Conservation (phyloP, 2,329 filamentous ascomycete species). For the Paraphoma chrysanthemicola region DNA sequence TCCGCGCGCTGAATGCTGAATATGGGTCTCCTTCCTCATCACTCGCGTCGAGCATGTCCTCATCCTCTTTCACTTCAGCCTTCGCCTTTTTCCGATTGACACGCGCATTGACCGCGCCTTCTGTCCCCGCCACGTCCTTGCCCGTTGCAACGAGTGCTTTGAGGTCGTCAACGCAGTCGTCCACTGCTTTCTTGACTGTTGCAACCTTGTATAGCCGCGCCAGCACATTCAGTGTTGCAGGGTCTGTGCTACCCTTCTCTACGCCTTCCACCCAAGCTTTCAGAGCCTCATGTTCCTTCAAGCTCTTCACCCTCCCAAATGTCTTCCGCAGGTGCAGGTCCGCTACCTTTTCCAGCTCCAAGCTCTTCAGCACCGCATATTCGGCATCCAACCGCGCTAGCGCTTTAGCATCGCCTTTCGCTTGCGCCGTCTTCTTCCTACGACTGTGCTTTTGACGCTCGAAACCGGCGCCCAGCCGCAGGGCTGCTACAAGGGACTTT, state of each 20-base stretch:
- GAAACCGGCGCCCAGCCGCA: slow-evolving; percentile 77
- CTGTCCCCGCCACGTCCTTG: background rate
- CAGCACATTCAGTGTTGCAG: slow-evolving; percentile 63
- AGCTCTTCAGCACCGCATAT: slow-evolving; percentile 63
- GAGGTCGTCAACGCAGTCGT: slow-evolving; percentile 53
- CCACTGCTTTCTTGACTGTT: slow-evolving; percentile 63
- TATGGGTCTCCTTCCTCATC: slow-evolving; percentile 44
- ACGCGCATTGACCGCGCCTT: slow-evolving; percentile 41
- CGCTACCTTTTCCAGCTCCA: slow-evolving; percentile 60
- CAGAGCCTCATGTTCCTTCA: slow-evolving; percentile 60
- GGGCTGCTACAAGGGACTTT: slow-evolving; percentile 66
- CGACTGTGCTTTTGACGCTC: slow-evolving; percentile 77
- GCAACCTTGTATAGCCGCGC: slow-evolving; percentile 67
- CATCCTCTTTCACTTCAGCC: slow-evolving; percentile 17
- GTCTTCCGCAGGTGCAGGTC: slow-evolving; percentile 64
- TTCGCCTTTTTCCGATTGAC: slow-evolving; percentile 7
- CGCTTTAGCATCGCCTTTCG: slow-evolving; percentile 55
- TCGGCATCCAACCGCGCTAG: slow-evolving; percentile 69
- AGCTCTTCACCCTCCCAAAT: slow-evolving; percentile 63
- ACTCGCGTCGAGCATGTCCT: slow-evolving; percentile 28
- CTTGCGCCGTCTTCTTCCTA: slow-evolving; percentile 63
- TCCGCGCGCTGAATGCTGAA: slow-evolving; percentile 45
- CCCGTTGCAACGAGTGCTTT: slow-evolving; percentile 44
- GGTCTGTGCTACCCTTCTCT: slow-evolving; percentile 50
- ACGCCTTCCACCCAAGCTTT: slow-evolving; percentile 45